Base-by-base conservation (phyloP, 306 rosid genomes). In the Nissolia schottii region DNA sequence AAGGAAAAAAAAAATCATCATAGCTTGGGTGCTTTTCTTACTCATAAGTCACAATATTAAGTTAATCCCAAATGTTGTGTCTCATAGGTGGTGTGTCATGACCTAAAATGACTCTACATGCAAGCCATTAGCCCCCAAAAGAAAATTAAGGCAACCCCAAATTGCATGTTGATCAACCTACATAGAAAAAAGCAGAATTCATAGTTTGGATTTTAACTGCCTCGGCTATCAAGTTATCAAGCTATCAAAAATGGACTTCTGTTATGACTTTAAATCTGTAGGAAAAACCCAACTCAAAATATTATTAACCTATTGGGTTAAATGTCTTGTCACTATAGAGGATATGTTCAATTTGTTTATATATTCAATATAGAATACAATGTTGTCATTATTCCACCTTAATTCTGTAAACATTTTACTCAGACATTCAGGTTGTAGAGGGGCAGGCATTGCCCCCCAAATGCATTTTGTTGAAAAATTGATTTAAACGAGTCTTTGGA, bases 81-180 rank as follows among this genome's bases (percentile, higher is more conserved):
- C 27, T 57, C 46, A 20, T 40, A 16, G 5, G 6, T 5, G 20
- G 23, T 19, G 41, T 72, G 68, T 43, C 24, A 19, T 19, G 37
- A 37, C 12, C 60, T 28, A 46, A 43, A 20, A 60, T 34, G 77
- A 46, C 77, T 45, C 69, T 60, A 59, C 69, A 46, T 3, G 6
- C 61, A 46, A 46, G 49, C 37, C 49, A 59, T 7, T 1, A 31
- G 61, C 77, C 77, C 3, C 18, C 11, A 10, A 18, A 19, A 11
- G 29, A 18, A 15, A 27, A 15, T 2, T 40, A 59, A 19, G 41
- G 22, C 38, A 24, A 49, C 29, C 6, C 5, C 24, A 4, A 16
- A 24, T n/a, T 53, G 54, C 74, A 35, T 55, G 65, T 4, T 37
- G 20, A 55, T 55, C 41, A 1, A 40, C 3, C 29, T 56, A 40